These are phyloP conservation scores for Acacia acuminata DNA, from an alignment of 306 rosid genomes.

Conservation along the genomic window DNA sequence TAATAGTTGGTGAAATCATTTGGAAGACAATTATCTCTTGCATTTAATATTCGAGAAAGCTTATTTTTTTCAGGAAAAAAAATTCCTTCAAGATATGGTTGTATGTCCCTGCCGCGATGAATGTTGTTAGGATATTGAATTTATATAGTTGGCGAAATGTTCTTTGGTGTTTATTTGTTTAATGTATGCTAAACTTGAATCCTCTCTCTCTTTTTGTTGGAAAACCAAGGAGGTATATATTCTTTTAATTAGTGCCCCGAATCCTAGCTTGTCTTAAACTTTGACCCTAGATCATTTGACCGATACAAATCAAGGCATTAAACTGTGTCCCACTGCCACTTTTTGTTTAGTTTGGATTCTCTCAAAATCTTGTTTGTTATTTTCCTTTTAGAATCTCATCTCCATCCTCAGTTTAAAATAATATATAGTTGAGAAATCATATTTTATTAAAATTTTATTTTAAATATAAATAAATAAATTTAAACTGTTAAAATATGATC, in stretches of 20 bases:
- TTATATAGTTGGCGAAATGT: too few relatives aligned
- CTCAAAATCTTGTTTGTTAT: too few relatives aligned
- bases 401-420: too few relatives aligned
- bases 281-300: neutral
- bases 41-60: neutral
- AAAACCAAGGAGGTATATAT: too few relatives aligned
- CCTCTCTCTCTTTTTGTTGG: neutral
- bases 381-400: too few relatives aligned
- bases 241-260: neutral
- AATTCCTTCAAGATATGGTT: neutral
- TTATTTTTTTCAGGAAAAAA: too few relatives aligned
- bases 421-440: too few relatives aligned
- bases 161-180: neutral
- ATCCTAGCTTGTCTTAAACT: neutral
- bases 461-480: too few relatives aligned
- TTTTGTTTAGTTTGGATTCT: neutral
- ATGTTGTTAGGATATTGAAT: neutral
- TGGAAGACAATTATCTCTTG: neutral
- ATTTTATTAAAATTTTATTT: too few relatives aligned
- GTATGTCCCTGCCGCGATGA: neutral
- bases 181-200: neutral
- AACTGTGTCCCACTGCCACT: neutral
- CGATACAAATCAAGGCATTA: neutral
- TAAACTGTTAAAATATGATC: too few relatives aligned
- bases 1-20: neutral